phyloP scores from a whole-genome alignment of 768 basidiomycete genomes.

The Lactarius trivialis region DNA sequence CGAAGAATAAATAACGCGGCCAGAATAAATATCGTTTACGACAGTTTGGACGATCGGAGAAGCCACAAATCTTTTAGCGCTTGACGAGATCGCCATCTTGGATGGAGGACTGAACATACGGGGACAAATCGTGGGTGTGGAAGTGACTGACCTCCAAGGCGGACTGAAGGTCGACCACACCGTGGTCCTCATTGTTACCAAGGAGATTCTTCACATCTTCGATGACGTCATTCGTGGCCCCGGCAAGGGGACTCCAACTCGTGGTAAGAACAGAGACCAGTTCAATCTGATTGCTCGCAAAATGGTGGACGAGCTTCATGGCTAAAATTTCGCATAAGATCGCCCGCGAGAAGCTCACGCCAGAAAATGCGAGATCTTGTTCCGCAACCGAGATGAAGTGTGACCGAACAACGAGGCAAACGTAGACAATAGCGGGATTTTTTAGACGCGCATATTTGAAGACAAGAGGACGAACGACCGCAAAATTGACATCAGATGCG shows the following conservation, averaged over 20 bases:
- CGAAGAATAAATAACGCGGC: slow-evolving; percentile 57
- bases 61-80: slow-evolving; percentile 77
- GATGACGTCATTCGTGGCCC: slow-evolving; percentile 60
- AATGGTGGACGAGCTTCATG: slow-evolving; percentile 74
- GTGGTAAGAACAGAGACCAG: slow-evolving; percentile 75
- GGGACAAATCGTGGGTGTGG: background rate
- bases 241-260: slow-evolving; percentile 79
- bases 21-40: slow-evolving; percentile 80
- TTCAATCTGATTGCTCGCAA: slow-evolving; percentile 68
- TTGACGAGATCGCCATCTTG: slow-evolving; percentile 84
- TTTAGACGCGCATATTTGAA: slow-evolving; percentile 70
- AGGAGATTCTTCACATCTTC: slow-evolving; percentile 56
- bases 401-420: slow-evolving; percentile 68
- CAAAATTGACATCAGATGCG: slow-evolving; percentile 77
- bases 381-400: slow-evolving; percentile 70
- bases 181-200: slow-evolving; percentile 48
- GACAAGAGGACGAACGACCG: slow-evolving; percentile 70
- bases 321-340: slow-evolving; percentile 84
- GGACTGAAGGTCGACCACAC: slow-evolving; percentile 65
- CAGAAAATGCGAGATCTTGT: slow-evolving; percentile 69
- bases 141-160: slow-evolving; percentile 68
- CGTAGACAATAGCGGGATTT: slow-evolving; percentile 70
- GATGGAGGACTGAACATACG: background rate
- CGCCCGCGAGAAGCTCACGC: slow-evolving; percentile 64
- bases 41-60: slow-evolving; percentile 81